phyloP scores from a whole-genome alignment of 129 eudicot species.

The Chrysanthemum makinoi region DNA sequence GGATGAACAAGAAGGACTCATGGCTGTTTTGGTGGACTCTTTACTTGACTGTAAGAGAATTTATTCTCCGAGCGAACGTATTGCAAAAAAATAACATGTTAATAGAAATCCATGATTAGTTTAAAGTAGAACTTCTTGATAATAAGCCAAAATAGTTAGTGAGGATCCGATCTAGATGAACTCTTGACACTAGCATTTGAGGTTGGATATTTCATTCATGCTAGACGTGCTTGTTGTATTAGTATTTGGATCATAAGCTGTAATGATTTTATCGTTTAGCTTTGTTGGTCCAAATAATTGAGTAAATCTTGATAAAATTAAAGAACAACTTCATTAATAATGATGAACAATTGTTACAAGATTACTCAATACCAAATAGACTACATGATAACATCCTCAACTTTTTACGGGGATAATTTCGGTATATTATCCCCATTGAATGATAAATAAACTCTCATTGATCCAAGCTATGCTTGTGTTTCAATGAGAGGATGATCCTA shows the following conservation, averaged over 20 bases:
- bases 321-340: no score
- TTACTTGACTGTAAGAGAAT: constrained; percentile 78
- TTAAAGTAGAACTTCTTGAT: neutral
- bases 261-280: neutral
- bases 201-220: constrained; percentile 14
- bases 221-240: constrained; percentile 2
- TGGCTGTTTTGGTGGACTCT: constrained; percentile 99
- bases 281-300: no score
- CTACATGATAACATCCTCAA: no score
- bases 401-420: no score
- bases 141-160: constrained; percentile 1
- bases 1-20: constrained; percentile 98
- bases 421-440: no score
- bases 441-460: no score
- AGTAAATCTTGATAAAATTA: no score
- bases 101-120: no score
- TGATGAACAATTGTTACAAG: no score
- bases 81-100: neutral
- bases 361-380: no score
- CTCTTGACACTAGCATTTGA: constrained; percentile 1
- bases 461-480: no score
- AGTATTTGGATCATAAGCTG: constrained; percentile 1
- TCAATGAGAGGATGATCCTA: no score
- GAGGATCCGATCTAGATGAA: constrained; percentile 17
- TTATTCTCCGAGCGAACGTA: neutral